phyloP scores from a whole-genome alignment of 306 rosid genomes.

The Acacia acuminata region DNA sequence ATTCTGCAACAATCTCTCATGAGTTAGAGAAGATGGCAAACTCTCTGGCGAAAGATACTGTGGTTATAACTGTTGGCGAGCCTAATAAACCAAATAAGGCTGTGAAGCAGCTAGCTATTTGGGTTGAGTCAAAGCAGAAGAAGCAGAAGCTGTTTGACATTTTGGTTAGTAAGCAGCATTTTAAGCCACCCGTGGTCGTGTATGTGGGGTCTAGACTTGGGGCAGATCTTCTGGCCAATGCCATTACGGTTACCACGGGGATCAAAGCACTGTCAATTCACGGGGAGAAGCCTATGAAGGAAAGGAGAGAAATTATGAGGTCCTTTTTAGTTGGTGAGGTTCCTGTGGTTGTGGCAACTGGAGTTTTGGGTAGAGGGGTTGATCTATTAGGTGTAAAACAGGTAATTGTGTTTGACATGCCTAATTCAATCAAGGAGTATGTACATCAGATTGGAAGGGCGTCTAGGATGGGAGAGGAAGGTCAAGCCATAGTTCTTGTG shows the following conservation, averaged over 20 bases:
- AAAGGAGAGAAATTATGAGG: slow-evolving; percentile 78
- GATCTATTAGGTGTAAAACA: slow-evolving; percentile 80
- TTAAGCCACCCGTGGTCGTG: slow-evolving; percentile 74
- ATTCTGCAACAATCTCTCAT: slow-evolving; percentile 76
- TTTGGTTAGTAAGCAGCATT: slow-evolving; percentile 66
- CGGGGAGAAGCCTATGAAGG: slow-evolving; percentile 85
- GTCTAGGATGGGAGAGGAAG: slow-evolving; percentile 87
- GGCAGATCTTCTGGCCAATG: slow-evolving; percentile 81
- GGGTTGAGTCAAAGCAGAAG: slow-evolving; percentile 85
- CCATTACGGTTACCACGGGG: slow-evolving; percentile 68
- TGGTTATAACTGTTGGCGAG: slow-evolving; percentile 59
- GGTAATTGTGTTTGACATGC: slow-evolving; percentile 83
- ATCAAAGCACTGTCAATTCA: slow-evolving; percentile 69
- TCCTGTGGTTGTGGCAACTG: slow-evolving; percentile 81
- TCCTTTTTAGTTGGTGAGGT: slow-evolving; percentile 69
- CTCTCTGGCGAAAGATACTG: slow-evolving; percentile 52
- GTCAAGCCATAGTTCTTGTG: slow-evolving; percentile 70
- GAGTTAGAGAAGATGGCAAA: slow-evolving; percentile 68
- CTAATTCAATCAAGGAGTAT: slow-evolving; percentile 78
- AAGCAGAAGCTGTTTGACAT: slow-evolving; percentile 83
- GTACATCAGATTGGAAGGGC: slow-evolving; percentile 91
- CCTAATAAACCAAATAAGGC: slow-evolving; percentile 75
- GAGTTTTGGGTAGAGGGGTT: slow-evolving; percentile 83
- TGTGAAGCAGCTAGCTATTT: slow-evolving; percentile 78
- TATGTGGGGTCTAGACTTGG: slow-evolving; percentile 80